Percentiles rank a stretch among this genome's conserved stretches.
phyloP scores from a whole-genome alignment of 2,329 filamentous ascomycete species.

The Paecilomyces sp. region DNA sequence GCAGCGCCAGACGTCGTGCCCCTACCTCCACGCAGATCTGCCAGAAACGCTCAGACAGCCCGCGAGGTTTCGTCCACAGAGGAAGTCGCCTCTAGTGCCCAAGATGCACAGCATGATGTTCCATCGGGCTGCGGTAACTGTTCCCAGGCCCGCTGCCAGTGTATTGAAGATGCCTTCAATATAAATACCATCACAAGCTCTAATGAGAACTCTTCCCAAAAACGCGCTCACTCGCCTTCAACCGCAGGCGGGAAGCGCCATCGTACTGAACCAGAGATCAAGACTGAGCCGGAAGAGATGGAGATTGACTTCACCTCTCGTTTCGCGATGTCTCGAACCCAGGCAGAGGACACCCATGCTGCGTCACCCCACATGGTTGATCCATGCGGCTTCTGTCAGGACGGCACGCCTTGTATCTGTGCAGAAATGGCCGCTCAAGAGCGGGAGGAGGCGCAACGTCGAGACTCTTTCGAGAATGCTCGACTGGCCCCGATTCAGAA shows the following conservation, averaged over 20 bases:
- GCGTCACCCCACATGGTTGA: constrained; percentile 46
- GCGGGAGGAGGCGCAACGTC: constrained; percentile 26
- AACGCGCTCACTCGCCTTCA: constrained; percentile 28
- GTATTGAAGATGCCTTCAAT: constrained; percentile 50
- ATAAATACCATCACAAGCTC: constrained; percentile 28
- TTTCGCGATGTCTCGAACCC: constrained; percentile 43
- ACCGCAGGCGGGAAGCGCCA: constrained; percentile 44
- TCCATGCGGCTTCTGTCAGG: constrained; percentile 73
- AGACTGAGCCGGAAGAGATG: constrained; percentile 42
- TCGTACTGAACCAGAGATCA: constrained; percentile 42
- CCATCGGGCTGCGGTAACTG: constrained; percentile 60
- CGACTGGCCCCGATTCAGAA: constrained; percentile 41
- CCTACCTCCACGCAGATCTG: constrained; percentile 24
- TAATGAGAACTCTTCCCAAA: constrained; percentile 26
- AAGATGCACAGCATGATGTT: constrained; percentile 27
- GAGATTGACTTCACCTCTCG: constrained; percentile 70
- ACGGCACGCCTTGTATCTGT: constrained; percentile 76
- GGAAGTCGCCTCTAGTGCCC: constrained; percentile 3
- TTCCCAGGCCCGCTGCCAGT: constrained; percentile 56
- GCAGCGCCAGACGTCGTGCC: constrained; percentile 30
- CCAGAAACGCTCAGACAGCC: constrained; percentile 10
- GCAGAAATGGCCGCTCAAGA: constrained; percentile 54
- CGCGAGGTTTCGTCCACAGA: neutral
- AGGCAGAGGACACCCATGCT: constrained; percentile 13
- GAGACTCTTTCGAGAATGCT: constrained; percentile 37